phyloP scores from a whole-genome alignment of 192 early-diverging fungal species.

The Haplosporangium gracile region DNA sequence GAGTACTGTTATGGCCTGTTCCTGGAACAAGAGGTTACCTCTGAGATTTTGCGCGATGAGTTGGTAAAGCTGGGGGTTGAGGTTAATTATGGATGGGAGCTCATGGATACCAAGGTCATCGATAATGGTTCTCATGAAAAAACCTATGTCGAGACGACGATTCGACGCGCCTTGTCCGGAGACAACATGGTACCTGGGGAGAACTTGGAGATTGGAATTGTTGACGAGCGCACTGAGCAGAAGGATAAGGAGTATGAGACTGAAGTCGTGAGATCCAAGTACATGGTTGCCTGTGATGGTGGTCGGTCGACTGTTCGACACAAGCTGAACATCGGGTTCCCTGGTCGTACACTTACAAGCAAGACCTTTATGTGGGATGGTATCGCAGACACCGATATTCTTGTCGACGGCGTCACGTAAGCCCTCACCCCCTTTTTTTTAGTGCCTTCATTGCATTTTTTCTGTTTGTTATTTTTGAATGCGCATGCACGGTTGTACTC shows the following conservation, averaged over 20 bases:
- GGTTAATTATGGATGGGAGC: conserved; percentile 49
- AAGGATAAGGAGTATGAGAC: conserved; percentile 29
- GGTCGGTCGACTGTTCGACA: conserved; percentile 45
- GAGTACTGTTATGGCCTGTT: conserved; percentile 24
- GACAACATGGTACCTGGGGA: conserved; percentile 10
- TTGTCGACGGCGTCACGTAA: conserved; percentile 16
- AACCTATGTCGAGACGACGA: conserved; percentile 31
- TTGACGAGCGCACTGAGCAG: conserved; percentile 13
- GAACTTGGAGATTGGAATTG: conserved; percentile 10
- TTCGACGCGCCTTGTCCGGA: conserved; percentile 28
- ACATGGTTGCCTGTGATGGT: conserved; percentile 47
- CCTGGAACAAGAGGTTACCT: conserved; percentile 24
- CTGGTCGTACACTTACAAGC: conserved; percentile 18
- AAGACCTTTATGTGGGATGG: conserved; percentile 37
- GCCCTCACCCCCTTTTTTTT: not conserved
- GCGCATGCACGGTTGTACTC: not conserved
- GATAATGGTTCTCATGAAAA: not conserved
- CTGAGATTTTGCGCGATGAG: conserved; percentile 25
- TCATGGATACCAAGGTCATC: conserved; percentile 34
- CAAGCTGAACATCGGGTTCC: conserved; percentile 39
- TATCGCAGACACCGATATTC: conserved; percentile 10
- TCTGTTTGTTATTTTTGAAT: not conserved
- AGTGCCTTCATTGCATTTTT: too few species aligned
- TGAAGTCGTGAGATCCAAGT: conserved; percentile 34
- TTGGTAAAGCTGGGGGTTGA: conserved; percentile 28